A percentile compares a stretch with the other conserved stretches of the same genome.
Evolutionary conservation across 768 basidiomycete genomes (phyloP).

Genomic region (Fomitopsis pulvina): DNA sequence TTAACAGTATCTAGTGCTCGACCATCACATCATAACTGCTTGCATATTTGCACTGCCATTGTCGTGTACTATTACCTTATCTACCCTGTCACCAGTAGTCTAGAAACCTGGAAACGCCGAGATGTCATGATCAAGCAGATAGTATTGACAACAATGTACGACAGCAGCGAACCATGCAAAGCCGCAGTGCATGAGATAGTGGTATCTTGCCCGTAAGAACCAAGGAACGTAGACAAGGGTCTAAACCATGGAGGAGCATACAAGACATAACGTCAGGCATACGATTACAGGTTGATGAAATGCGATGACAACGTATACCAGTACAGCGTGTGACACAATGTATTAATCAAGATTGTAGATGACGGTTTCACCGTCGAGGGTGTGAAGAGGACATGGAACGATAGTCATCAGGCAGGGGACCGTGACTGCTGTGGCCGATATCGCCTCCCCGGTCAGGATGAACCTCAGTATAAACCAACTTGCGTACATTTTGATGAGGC

Average conservation of each 20-base stretch:
- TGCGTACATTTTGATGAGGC: background rate
- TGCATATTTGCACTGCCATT: background rate
- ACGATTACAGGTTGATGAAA: background rate
- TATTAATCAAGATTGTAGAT: background rate
- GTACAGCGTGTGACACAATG: background rate
- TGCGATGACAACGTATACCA: background rate
- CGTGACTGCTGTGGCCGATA: background rate
- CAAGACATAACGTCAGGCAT: background rate
- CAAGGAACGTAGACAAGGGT: background rate
- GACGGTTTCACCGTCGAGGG: background rate
- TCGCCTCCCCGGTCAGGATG: background rate
- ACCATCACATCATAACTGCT: background rate
- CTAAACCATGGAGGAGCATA: background rate
- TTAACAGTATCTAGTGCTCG: background rate
- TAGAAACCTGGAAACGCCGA: too few relatives aligned
- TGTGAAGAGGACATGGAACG: background rate
- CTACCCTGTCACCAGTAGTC: background rate
- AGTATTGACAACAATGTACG: background rate
- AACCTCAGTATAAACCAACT: conserved; percentile 1
- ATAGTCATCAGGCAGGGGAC: background rate
- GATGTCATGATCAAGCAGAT: background rate
- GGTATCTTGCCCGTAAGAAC: background rate
- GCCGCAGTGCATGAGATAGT: too few relatives aligned
- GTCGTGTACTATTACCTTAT: background rate
- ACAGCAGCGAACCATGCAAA: background rate